Evolutionary conservation across 2,329 filamentous ascomycete species (phyloP).

Genomic region (Paecilomyces niveus): DNA sequence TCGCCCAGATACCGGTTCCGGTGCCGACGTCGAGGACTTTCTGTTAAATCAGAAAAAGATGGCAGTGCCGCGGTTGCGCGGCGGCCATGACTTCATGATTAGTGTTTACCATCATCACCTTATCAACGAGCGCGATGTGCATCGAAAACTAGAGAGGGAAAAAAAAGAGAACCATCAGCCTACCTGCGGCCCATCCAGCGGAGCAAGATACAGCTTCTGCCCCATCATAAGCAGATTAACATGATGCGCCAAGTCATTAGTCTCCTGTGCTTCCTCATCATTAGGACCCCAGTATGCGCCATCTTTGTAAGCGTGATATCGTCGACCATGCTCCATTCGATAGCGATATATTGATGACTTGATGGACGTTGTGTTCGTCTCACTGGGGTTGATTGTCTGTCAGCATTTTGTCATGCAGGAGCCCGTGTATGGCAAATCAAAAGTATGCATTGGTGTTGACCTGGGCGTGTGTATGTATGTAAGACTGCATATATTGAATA

Average conservation of each 20-base stretch:
- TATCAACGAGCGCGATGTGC: too few relatives aligned
- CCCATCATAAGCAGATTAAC: constrained; percentile 39
- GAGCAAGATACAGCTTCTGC: not conserved
- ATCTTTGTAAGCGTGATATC: constrained; percentile 4
- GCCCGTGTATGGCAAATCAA: not conserved
- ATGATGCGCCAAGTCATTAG: constrained; percentile 15
- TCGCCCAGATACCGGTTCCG: not conserved
- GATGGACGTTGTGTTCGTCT: not conserved
- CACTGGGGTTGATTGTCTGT: not conserved
- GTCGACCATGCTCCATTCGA: not conserved
- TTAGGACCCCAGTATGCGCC: constrained; percentile 3
- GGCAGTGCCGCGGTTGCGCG: too few relatives aligned
- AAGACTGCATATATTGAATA: not conserved
- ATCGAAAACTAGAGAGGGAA: not conserved
- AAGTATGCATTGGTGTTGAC: not conserved
- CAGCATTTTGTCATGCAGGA: not conserved
- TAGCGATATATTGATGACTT: not conserved
- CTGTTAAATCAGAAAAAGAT: not conserved
- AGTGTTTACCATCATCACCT: too few relatives aligned
- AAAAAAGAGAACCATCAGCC: not conserved
- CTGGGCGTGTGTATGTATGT: not conserved
- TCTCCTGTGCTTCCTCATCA: constrained; percentile 5
- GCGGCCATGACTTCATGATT: too few relatives aligned
- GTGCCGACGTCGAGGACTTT: not conserved
- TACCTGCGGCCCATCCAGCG: not conserved